Base-by-base conservation (phyloP, 75 land plant genomes). In the Picea glauca region DNA sequence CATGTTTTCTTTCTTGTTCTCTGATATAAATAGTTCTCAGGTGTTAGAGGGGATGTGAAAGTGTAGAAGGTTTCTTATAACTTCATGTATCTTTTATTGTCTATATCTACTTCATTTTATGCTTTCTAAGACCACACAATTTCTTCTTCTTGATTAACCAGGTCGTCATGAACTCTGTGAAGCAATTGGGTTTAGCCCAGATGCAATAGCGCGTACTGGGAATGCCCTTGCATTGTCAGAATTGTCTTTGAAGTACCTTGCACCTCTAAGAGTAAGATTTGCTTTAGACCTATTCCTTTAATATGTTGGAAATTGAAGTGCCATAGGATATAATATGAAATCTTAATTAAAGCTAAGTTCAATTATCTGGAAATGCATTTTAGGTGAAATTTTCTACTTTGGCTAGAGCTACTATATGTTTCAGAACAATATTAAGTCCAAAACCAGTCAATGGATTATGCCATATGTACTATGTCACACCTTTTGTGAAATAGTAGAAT, bases 111-210 rank as follows among this genome's bases (percentile, higher is more conserved):
- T 20, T 43, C 1, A 9, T 30, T 35, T 18, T 70, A 46, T 70
- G 54, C 12, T n/a, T 70, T 35, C 43, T 20, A 70, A 70, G 73
- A 43, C n/a, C 73, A 18, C n/a, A 17, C 43, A 43, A 46, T 43
- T 50, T 70, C 38, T 43, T 43, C 17, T 23, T 70, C 74, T 72
- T 64, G 5, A 18, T 76, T 84, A 60, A 78, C 64, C 90, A 94
- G 96, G 86, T 73, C 90, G 96, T 31, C 94, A 92, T 77, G 96
- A 94, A 73, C 82, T 94, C 50, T 74, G 86, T 58, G 96, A 94
- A 77, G 84, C 75, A 23, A 90, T 94, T 62, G 94, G 94, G 13
- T n/a, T 91, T 58, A 94, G 78, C 78, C 77, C 88, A 75, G 96
- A 94, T 87, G 87, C 78, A 77, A 77, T 94, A 74, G 96, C 94